Conservation (phyloP, 2,329 filamentous ascomycete species). For the Xylaria sp. region DNA sequence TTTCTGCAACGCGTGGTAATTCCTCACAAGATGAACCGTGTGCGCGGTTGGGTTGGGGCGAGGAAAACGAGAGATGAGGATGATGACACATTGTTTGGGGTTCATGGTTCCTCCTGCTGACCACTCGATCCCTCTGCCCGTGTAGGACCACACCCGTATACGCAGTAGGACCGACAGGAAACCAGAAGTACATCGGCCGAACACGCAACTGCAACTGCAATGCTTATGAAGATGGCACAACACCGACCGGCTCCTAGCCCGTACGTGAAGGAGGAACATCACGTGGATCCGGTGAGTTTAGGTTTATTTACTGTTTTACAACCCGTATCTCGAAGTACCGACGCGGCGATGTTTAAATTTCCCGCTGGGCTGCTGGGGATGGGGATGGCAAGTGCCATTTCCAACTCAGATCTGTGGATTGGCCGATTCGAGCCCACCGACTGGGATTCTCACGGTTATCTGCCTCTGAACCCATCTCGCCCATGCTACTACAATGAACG, state of each 20-base stretch:
- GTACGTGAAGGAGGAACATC: constrained; percentile 47
- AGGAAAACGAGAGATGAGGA: no score
- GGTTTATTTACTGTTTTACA: constrained; percentile 25
- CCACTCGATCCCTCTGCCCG: constrained; percentile 6
- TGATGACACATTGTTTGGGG: constrained; percentile 26
- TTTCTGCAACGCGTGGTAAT: constrained; percentile 22
- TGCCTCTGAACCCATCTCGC: constrained; percentile 10
- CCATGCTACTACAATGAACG: constrained; percentile 3
- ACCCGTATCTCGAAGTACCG: constrained; percentile 1
- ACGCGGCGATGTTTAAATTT: background rate
- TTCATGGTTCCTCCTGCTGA: constrained; percentile 31
- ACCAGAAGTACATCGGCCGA: constrained; percentile 6
- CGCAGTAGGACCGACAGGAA: constrained; percentile 14
- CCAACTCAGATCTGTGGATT: constrained; percentile 14
- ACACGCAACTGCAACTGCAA: constrained; percentile 28
- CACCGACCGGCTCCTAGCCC: constrained; percentile 47
- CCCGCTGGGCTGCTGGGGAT: constrained; percentile 1
- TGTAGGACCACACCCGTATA: no score
- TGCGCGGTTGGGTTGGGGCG: no score
- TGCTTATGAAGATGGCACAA: constrained; percentile 51
- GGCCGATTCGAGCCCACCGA: constrained; percentile 10
- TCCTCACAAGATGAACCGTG: constrained; percentile 31
- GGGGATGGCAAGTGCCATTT: constrained; percentile 14
- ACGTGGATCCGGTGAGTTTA: constrained; percentile 46
- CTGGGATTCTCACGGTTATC: constrained; percentile 15